A percentile compares a stretch with the other conserved stretches of the same genome.
phyloP scores from a whole-genome alignment of 768 basidiomycete species.

The Auricularia cornea region DNA sequence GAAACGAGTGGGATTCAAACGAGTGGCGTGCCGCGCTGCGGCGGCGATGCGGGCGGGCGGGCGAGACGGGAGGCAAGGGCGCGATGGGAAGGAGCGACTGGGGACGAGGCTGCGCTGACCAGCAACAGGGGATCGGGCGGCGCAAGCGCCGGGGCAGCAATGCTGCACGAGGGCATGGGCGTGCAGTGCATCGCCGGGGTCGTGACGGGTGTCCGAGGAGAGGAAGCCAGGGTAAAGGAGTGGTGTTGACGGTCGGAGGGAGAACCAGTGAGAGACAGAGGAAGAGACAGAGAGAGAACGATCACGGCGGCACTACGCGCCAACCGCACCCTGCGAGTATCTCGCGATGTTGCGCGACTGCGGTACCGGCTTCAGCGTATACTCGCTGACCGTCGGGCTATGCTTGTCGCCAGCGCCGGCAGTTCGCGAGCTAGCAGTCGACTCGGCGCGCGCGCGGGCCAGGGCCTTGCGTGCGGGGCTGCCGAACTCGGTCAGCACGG shows the following conservation, averaged over 20 bases:
- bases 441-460: conserved; percentile 17
- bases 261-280: not conserved
- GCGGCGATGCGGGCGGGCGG: not conserved
- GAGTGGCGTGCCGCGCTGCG: not conserved
- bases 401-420: not conserved
- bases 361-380: not conserved
- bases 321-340: not conserved
- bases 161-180: not conserved
- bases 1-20: not conserved
- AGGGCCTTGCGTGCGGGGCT: conserved; percentile 23
- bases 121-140: not conserved
- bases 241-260: not conserved
- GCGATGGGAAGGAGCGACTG: not conserved
- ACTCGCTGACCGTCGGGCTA: not conserved
- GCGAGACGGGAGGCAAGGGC: not conserved
- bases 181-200: not conserved
- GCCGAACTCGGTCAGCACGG: conserved; percentile 13
- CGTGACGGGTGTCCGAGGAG: not conserved
- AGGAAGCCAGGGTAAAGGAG: not conserved
- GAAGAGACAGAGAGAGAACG: not conserved
- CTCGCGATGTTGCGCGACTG: not conserved
- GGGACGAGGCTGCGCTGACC: not conserved
- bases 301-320: not conserved
- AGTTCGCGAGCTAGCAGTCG: not conserved
- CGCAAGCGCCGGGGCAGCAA: not conserved